Evolutionary conservation across 805 yeast genomes (phyloP).

Genomic region (Sugiyamaella valdiviana): DNA sequence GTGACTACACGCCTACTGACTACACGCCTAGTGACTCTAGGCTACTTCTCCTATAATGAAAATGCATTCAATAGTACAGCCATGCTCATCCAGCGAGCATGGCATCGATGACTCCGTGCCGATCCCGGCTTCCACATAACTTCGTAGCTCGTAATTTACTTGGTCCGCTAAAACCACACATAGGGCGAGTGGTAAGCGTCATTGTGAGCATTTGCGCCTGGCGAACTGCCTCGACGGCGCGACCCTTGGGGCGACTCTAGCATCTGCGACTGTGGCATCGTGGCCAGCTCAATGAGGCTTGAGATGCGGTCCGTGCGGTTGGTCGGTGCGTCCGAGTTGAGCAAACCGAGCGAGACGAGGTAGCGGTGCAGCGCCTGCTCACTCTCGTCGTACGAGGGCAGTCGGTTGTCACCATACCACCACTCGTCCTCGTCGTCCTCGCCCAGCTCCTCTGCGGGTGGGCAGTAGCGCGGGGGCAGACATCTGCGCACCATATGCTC

Average conservation of each 20-base stretch:
- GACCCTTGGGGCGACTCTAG: background rate
- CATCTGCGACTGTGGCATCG: slow-evolving; percentile 2
- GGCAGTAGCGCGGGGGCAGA: slow-evolving; percentile 27
- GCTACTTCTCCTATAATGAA: no score
- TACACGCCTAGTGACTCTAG: no score
- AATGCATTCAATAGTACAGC: background rate
- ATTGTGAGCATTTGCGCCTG: background rate
- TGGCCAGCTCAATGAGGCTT: slow-evolving; percentile 8
- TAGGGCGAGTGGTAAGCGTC: slow-evolving; percentile 9
- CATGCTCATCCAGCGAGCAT: background rate
- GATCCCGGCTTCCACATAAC: background rate
- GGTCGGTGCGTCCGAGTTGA: slow-evolving; percentile 1
- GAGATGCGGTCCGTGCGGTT: slow-evolving; percentile 9
- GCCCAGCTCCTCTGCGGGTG: background rate
- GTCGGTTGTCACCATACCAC: slow-evolving; percentile 19
- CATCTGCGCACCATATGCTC: slow-evolving; percentile 29
- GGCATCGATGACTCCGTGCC: background rate
- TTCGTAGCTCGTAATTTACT: background rate
- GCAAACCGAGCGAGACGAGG: slow-evolving; percentile 10
- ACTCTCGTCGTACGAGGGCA: slow-evolving; percentile 21
- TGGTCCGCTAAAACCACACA: slow-evolving; percentile 6
- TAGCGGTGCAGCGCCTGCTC: slow-evolving; percentile 20
- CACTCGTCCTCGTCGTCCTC: slow-evolving; percentile 12
- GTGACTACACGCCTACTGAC: no score
- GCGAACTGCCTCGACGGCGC: background rate